These are phyloP conservation scores for Penicillium longicatenatum DNA, from an alignment of 495 filamentous ascomycete genomes.

Conservation along the genomic window DNA sequence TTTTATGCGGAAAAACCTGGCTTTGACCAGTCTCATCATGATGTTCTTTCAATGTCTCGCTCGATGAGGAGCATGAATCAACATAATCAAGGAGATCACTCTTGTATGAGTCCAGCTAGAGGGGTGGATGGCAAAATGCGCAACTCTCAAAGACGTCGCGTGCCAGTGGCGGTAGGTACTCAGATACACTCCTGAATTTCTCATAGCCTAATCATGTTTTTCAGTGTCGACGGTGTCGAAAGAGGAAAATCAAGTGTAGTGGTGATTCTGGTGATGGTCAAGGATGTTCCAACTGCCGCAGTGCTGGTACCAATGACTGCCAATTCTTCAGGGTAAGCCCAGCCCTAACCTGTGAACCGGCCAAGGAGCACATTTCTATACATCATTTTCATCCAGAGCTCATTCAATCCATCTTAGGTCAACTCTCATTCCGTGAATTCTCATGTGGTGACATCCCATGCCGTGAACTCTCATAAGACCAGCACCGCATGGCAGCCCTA, in stretches of 20 bases:
- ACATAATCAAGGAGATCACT: constrained; percentile 28
- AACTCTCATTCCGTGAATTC: constrained; percentile 25
- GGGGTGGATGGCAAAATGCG: constrained; percentile 39
- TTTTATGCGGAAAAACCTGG: constrained; percentile 34
- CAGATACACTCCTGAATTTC: not conserved
- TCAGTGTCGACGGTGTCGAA: constrained; percentile 88
- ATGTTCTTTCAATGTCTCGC: constrained; percentile 30
- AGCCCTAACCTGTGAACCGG: not conserved
- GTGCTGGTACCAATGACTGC: constrained; percentile 68
- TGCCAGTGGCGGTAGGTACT: constrained; percentile 67
- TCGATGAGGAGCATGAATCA: constrained; percentile 28
- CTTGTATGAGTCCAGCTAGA: constrained; percentile 21
- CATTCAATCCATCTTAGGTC: constrained; percentile 15
- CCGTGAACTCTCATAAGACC: not conserved
- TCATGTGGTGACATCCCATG: not conserved
- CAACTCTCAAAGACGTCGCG: constrained; percentile 50
- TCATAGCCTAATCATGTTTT: not conserved
- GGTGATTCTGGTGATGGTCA: constrained; percentile 75
- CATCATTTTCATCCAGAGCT: constrained; percentile 5
- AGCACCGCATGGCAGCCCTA: constrained; percentile 36
- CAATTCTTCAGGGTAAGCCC: constrained; percentile 74
- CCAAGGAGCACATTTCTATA: no score
- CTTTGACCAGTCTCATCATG: constrained; percentile 25
- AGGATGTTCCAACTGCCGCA: constrained; percentile 83
- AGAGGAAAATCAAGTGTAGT: constrained; percentile 95